These are phyloP conservation scores for Letharia lupina DNA, from an alignment of 495 filamentous ascomycete species.

Conservation along the genomic window DNA sequence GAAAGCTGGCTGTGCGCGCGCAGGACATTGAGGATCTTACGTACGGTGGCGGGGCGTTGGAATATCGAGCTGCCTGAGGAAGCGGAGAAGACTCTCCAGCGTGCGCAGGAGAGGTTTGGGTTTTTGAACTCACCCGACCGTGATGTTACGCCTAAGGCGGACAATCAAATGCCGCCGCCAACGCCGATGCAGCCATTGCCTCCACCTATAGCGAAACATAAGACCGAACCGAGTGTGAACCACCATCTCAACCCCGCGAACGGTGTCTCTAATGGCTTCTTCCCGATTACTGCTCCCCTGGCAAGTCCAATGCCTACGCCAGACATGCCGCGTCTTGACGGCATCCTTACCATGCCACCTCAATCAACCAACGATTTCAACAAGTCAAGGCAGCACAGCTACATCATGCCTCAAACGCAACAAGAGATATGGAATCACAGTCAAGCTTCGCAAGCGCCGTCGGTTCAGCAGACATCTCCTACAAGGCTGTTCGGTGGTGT, in stretches of 20 bases:
- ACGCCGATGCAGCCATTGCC: constrained; percentile 2
- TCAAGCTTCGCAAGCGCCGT: constrained; percentile 8
- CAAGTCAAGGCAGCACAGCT: constrained; percentile 2
- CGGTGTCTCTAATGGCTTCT: constrained; percentile 5
- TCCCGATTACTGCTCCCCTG: constrained; percentile 8
- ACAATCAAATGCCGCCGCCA: constrained; percentile 4
- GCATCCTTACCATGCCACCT: constrained; percentile 5
- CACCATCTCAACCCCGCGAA: neutral
- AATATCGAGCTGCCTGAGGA: constrained; percentile 79
- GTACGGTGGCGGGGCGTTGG: constrained; percentile 81
- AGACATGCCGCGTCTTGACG: constrained; percentile 1
- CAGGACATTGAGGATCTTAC: constrained; percentile 75
- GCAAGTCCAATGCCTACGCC: constrained; percentile 11
- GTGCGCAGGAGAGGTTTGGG: constrained; percentile 51
- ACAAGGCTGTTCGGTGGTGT: constrained; percentile 37
- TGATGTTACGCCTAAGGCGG: constrained; percentile 11
- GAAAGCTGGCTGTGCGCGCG: constrained; percentile 90
- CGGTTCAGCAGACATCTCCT: constrained; percentile 8
- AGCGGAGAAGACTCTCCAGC: constrained; percentile 61
- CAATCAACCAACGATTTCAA: neutral
- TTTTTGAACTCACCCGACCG: constrained; percentile 33
- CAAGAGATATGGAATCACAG: constrained; percentile 9
- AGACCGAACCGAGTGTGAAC: constrained; percentile 1
- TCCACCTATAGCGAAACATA: constrained; percentile 2
- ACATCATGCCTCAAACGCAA: constrained; percentile 11